Evolutionary conservation across 1,139 yeast genomes (phyloP).

Genomic region (Geotrichum europaeum): DNA sequence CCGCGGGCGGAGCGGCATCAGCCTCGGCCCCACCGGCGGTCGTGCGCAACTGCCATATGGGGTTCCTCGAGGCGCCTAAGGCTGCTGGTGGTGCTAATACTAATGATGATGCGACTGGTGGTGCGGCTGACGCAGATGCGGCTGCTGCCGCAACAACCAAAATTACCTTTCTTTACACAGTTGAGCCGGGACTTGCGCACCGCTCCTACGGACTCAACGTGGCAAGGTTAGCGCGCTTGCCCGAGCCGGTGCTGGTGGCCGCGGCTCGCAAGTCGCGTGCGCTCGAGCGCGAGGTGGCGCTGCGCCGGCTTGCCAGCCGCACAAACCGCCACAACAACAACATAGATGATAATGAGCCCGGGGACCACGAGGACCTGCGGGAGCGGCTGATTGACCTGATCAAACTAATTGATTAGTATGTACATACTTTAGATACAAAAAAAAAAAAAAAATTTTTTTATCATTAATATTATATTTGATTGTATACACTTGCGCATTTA

Average conservation of each 20-base stretch:
- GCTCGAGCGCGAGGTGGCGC: slow-evolving; percentile 18
- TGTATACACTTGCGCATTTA: no score
- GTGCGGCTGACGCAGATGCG: slow-evolving; percentile 18
- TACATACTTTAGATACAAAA: not conserved
- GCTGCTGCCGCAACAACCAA: slow-evolving; percentile 17
- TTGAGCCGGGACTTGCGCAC: slow-evolving; percentile 33
- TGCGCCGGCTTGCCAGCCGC: not conserved
- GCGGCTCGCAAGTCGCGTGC: slow-evolving; percentile 27
- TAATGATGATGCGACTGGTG: not conserved
- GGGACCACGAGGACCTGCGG: not conserved
- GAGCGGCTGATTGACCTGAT: not conserved
- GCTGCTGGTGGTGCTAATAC: slow-evolving; percentile 15
- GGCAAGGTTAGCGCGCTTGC: slow-evolving; percentile 35
- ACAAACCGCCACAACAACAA: not conserved
- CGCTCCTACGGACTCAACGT: slow-evolving; percentile 37
- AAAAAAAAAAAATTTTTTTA: no score
- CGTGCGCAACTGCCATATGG: slow-evolving; percentile 70
- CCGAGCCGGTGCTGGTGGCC: slow-evolving; percentile 25
- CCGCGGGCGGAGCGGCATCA: not conserved
- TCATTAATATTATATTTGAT: no score
- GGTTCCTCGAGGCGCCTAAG: slow-evolving; percentile 44
- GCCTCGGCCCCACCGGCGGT: slow-evolving; percentile 13
- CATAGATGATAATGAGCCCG: not conserved
- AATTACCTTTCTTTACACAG: slow-evolving; percentile 30
- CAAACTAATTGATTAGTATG: not conserved